Evolutionary conservation across 2,329 filamentous ascomycete species (phyloP), one percentile per base, ranked within the genome.

Genomic region (Alternaria sp.): DNA sequence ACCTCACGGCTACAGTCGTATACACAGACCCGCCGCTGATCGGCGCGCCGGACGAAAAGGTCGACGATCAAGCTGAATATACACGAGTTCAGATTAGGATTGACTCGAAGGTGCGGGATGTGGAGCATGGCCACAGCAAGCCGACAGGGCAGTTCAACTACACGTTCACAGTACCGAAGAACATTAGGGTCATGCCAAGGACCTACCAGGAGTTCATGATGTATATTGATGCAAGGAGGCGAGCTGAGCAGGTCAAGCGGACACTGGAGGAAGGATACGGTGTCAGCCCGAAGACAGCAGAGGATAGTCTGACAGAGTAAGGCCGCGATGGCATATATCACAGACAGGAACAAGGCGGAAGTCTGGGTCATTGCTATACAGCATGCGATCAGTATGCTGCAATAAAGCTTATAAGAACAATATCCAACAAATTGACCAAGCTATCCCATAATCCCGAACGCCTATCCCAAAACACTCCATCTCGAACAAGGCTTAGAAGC

Each of bases 71-170:
- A 47, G 79, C 80, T 3, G 67, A 83, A 65, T 87, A 86, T 69
- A 90, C 87, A 19, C 85, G 89, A 47, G 86, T 93, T 10, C 90
- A 92, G 72, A 87, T 93, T 10, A 86, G 90, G 8, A 89, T 93
- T 13, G 89, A 91, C 74, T 89, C 88, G 32, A 91, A 91, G 74
- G 90, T 93, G 13, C 83, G 90, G 19, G 88, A 92, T 72, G 88
- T 93, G 28, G 90, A 92, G 79, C 89, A 92, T 71, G 89, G 88
- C 6, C 85, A 85, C 52, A 87, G 88, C 23, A 89, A 88, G 72
- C 86, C 89, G 3, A 92, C 90, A 0, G 91, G 91, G 5, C 89
- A 91, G 70, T 93, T 93, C 81, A 91, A 92, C 71, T 93, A 93
- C 74, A 92, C 90, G 0, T 92, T 92, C 74, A 83, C 70, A 2